phyloP scores from a whole-genome alignment of 495 filamentous ascomycete species.

The Tricharina praecox region DNA sequence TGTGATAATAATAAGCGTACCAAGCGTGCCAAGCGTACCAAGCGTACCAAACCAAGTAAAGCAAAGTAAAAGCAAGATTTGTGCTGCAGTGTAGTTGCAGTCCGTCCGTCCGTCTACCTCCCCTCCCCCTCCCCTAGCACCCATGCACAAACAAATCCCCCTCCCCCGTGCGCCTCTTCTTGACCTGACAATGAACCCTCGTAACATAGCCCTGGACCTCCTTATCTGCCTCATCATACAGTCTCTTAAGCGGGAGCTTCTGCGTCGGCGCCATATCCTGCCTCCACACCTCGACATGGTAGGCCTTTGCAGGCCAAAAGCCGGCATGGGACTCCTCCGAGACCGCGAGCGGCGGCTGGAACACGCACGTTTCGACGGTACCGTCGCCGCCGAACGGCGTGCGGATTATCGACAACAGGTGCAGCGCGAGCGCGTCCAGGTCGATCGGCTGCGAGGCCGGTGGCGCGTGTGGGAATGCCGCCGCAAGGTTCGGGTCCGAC shows the following conservation, averaged over 20 bases:
- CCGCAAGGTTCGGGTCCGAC: background rate
- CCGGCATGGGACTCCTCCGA: background rate
- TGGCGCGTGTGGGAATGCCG: background rate
- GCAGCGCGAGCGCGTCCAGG: background rate
- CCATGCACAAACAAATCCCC: too few species aligned
- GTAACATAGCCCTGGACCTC: too few species aligned
- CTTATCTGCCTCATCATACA: too few species aligned
- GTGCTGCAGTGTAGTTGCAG: too few species aligned
- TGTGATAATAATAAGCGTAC: too few species aligned
- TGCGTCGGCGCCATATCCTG: background rate
- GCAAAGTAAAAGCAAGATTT: too few species aligned
- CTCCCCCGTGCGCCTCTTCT: too few species aligned
- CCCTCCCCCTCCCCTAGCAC: too few species aligned
- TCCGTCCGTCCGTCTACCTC: too few species aligned
- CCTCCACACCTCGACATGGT: background rate
- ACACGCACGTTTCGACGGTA: background rate
- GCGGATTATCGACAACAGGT: background rate
- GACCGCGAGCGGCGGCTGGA: constrained; percentile 1
- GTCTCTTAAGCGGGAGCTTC: background rate
- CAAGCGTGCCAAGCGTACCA: too few species aligned
- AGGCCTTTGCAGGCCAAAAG: background rate
- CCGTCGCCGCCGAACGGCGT: constrained; percentile 2
- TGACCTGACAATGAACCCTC: too few species aligned
- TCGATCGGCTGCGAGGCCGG: background rate
- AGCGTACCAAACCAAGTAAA: too few species aligned